Evolutionary conservation across 2,329 filamentous ascomycete species (phyloP).

Genomic region (Zymoseptoria crescenta): DNA sequence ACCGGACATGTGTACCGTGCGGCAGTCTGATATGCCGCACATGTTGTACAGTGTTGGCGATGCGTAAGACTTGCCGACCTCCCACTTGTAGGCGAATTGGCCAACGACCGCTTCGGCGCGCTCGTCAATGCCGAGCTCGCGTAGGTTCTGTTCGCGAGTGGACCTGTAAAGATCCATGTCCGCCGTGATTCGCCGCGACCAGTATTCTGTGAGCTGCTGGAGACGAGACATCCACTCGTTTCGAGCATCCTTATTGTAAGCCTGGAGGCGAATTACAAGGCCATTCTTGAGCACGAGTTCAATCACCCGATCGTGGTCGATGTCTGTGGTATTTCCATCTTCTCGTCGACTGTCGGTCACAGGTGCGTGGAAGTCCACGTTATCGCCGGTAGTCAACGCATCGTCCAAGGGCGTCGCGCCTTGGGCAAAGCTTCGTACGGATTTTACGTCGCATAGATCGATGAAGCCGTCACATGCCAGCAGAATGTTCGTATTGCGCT

Average conservation of each 20-base stretch:
- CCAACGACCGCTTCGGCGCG: conserved; percentile 57
- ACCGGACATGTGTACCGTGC: conserved; percentile 55
- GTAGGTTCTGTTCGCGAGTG: conserved; percentile 51
- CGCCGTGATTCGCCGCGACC: conserved; percentile 48
- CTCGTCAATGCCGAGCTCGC: conserved; percentile 56
- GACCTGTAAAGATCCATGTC: conserved; percentile 52
- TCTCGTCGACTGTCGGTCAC: conserved; percentile 29
- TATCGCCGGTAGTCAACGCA: conserved; percentile 43
- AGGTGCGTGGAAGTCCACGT: conserved; percentile 48
- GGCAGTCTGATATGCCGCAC: conserved; percentile 56
- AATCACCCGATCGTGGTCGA: conserved; percentile 52
- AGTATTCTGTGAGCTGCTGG: conserved; percentile 51
- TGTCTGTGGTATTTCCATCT: conserved; percentile 46
- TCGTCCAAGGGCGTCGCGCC: conserved; percentile 48
- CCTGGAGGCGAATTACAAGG: conserved; percentile 50
- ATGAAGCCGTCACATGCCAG: conserved; percentile 56
- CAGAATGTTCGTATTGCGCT: conserved; percentile 52
- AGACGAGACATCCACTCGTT: conserved; percentile 57
- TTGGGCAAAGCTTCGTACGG: conserved; percentile 48
- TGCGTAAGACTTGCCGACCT: conserved; percentile 56
- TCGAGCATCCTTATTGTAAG: conserved; percentile 49
- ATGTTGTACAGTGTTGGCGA: conserved; percentile 59
- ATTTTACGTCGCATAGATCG: conserved; percentile 49
- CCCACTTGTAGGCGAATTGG: conserved; percentile 61
- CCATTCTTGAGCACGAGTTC: conserved; percentile 56